Evolutionary conservation across 768 basidiomycete genomes (phyloP).

Genomic region (Auricularia sp.): DNA sequence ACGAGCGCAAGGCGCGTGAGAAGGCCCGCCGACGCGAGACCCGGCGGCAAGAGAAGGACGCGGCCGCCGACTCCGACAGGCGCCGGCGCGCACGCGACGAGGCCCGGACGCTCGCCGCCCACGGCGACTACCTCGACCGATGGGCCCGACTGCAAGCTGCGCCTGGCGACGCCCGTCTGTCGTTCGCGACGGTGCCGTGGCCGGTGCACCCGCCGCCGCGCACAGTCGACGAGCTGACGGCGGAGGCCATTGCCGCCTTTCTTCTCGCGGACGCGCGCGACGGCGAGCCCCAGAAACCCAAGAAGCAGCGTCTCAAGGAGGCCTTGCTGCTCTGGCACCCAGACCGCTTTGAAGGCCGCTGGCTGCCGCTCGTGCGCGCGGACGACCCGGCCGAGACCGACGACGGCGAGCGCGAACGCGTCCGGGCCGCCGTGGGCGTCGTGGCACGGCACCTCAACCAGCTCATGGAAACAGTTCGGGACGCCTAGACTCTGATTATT

Average conservation of each 20-base stretch:
- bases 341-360: conserved; percentile 68
- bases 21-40: conserved; percentile 24
- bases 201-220: conserved; percentile 31
- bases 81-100: conserved; percentile 47
- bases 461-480: conserved; percentile 32
- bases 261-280: conserved; percentile 29
- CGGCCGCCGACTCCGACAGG: conserved; percentile 43
- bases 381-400: conserved; percentile 23
- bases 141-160: conserved; percentile 10
- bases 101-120: conserved; percentile 16
- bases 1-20: conserved; percentile 40
- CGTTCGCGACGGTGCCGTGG: conserved; percentile 64
- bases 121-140: conserved; percentile 6
- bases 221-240: conserved; percentile 41
- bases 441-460: conserved; percentile 67
- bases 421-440: conserved; percentile 60
- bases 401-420: conserved; percentile 44
- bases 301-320: conserved; percentile 67
- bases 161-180: conserved; percentile 15
- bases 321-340: conserved; percentile 73
- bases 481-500: background rate
- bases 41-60: conserved; percentile 20
- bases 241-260: conserved; percentile 47
- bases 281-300: background rate
- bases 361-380: conserved; percentile 46